These are phyloP conservation scores for Theobroma cacao DNA, from an alignment of 345 rosid genomes.

Conservation along the genomic window DNA sequence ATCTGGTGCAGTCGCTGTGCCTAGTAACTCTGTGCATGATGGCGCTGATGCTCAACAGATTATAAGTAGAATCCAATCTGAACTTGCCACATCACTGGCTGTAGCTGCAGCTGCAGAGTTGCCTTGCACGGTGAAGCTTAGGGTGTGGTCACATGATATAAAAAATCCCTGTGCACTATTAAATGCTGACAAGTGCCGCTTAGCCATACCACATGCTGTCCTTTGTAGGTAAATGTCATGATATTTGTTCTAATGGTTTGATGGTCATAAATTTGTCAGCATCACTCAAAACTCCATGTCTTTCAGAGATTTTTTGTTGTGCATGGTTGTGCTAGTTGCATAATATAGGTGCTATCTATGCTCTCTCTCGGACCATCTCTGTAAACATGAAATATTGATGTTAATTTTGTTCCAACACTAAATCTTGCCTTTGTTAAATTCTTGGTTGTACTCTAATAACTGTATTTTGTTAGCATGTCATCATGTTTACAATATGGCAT, in stretches of 20 bases:
- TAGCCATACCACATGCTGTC: conserved; percentile 87
- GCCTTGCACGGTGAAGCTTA: conserved; percentile 92
- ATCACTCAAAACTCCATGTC: background rate
- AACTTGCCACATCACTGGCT: conserved; percentile 79
- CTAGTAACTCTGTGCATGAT: conserved; percentile 31
- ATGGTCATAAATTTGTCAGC: background rate
- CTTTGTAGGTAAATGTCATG: conserved; percentile 72
- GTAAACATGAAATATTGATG: background rate
- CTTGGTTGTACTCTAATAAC: background rate
- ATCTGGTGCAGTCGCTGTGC: conserved; percentile 35
- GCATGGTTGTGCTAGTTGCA: background rate
- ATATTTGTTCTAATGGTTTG: conserved; percentile 4
- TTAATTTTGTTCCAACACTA: background rate
- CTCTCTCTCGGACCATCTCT: background rate
- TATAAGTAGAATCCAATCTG: conserved; percentile 63
- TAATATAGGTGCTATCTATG: background rate
- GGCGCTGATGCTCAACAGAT: conserved; percentile 48
- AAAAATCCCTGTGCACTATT: conserved; percentile 66
- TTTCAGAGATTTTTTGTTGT: background rate
- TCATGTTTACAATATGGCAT: conserved; percentile 9
- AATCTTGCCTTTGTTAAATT: background rate
- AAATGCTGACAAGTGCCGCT: conserved; percentile 59
- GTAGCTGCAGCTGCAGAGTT: conserved; percentile 83
- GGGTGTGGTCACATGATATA: conserved; percentile 84
- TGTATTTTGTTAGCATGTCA: conserved; percentile 1